A percentile compares a stretch with the other conserved stretches of the same genome.
Evolutionary conservation across 495 filamentous ascomycete genomes (phyloP).

Genomic region (Tuber umbilicatum): DNA sequence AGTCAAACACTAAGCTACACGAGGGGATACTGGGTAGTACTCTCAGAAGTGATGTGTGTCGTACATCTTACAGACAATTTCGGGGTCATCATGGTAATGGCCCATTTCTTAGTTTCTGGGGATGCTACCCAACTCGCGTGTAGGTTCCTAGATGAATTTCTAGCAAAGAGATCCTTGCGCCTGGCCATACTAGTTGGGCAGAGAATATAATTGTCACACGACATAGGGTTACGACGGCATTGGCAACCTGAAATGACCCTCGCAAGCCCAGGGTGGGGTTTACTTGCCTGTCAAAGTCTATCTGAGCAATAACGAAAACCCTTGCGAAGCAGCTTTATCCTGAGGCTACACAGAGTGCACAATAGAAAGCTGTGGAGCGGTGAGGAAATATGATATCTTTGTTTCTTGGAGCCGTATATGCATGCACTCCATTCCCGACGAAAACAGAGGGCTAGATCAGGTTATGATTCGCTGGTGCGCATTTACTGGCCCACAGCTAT

Average conservation of each 20-base stretch:
- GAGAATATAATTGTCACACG: conserved; percentile 59
- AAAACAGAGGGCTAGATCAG: conserved; percentile 56
- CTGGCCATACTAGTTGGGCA: conserved; percentile 51
- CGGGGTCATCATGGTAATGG: conserved; percentile 62
- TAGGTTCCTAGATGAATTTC: conserved; percentile 55
- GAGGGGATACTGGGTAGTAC: conserved; percentile 49
- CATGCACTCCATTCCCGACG: conserved; percentile 58
- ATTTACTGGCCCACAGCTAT: background rate
- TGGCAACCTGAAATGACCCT: conserved; percentile 33
- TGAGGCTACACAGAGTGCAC: conserved; percentile 61
- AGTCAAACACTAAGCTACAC: conserved; percentile 39
- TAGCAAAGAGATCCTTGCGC: conserved; percentile 47
- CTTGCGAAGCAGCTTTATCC: conserved; percentile 48
- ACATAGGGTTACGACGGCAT: conserved; percentile 52
- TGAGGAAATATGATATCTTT: conserved; percentile 51
- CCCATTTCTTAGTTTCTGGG: conserved; percentile 58
- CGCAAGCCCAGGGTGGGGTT: conserved; percentile 18
- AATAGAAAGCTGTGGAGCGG: conserved; percentile 69
- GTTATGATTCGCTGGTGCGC: conserved; percentile 62
- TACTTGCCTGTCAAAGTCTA: conserved; percentile 44
- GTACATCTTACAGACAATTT: conserved; percentile 58
- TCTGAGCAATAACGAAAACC: conserved; percentile 43
- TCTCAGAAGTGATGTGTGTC: conserved; percentile 51
- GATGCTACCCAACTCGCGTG: conserved; percentile 48
- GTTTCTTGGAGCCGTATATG: conserved; percentile 67